phyloP scores from a whole-genome alignment of 164 flowering plant species.

The Houttuynia cordata region DNA sequence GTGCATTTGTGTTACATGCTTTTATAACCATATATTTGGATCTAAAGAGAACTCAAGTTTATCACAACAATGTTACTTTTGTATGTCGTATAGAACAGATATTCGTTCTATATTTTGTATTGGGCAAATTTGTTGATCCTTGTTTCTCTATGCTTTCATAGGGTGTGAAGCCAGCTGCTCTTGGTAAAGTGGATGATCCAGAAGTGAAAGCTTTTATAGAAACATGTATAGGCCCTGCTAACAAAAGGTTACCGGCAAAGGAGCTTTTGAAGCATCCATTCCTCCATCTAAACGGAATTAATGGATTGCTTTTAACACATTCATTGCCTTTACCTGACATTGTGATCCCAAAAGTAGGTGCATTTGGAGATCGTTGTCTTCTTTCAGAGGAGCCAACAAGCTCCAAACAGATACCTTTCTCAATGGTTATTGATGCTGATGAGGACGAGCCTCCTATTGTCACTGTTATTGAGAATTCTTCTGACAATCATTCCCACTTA shows the following conservation, averaged over 20 bases:
- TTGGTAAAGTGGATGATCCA: constrained; percentile 35
- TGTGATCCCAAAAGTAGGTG: constrained; percentile 28
- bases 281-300: constrained; percentile 23
- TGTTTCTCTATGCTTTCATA: constrained; percentile 14
- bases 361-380: constrained; percentile 34
- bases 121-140: background rate
- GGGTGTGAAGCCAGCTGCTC: constrained; percentile 63
- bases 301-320: constrained; percentile 16
- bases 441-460: constrained; percentile 18
- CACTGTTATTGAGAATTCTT: constrained; percentile 10
- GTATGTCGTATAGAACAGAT: background rate
- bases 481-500: constrained; percentile 6
- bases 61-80: background rate
- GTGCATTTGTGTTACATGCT: background rate
- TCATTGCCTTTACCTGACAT: constrained; percentile 29
- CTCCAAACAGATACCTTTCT: constrained; percentile 16
- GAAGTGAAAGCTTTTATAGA: constrained; percentile 42
- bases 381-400: constrained; percentile 30
- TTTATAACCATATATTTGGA: background rate
- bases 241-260: constrained; percentile 39
- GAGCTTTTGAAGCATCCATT: constrained; percentile 58
- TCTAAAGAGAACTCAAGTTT: background rate
- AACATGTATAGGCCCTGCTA: constrained; percentile 47
- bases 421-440: constrained; percentile 62
- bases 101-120: too few species aligned